Percentiles rank a stretch among this genome's conserved stretches.
phyloP scores from a whole-genome alignment of 2,329 filamentous ascomycete genomes.

The Aspergillus pseudoterreus region DNA sequence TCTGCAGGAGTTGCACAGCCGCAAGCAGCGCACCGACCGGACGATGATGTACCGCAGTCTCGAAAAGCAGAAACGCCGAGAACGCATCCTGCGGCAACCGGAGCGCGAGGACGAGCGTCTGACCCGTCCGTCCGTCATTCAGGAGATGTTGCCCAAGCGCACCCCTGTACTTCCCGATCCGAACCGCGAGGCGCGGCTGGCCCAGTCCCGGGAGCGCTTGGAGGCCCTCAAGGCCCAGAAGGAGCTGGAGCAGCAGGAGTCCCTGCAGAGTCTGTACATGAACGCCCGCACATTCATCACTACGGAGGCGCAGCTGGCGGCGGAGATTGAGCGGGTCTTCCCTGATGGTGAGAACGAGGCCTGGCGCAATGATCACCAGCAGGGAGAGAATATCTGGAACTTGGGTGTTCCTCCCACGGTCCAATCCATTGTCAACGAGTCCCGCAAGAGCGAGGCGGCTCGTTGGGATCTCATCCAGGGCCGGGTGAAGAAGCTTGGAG shows the following conservation, averaged over 20 bases:
- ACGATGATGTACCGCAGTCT: slow-evolving; percentile 40
- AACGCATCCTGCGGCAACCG: slow-evolving; percentile 56
- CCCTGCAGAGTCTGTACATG: slow-evolving; percentile 84
- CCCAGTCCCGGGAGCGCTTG: slow-evolving; percentile 39
- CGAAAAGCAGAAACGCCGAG: slow-evolving; percentile 48
- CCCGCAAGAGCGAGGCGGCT: slow-evolving; percentile 28
- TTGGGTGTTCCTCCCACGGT: slow-evolving; percentile 43
- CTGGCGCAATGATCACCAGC: slow-evolving; percentile 40
- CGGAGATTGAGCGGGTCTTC: slow-evolving; percentile 73
- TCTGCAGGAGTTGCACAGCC: slow-evolving; percentile 64
- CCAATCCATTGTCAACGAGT: slow-evolving; percentile 26
- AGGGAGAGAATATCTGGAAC: slow-evolving; percentile 52
- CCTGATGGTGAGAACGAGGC: slow-evolving; percentile 52
- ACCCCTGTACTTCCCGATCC: slow-evolving; percentile 60
- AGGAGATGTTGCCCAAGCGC: slow-evolving; percentile 47
- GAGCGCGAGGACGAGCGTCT: slow-evolving; percentile 73
- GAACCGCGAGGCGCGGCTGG: slow-evolving; percentile 52
- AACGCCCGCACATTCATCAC: slow-evolving; percentile 85
- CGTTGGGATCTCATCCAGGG: slow-evolving; percentile 48
- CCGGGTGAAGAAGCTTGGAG: slow-evolving; percentile 61
- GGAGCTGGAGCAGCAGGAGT: slow-evolving; percentile 61
- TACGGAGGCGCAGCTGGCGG: slow-evolving; percentile 70
- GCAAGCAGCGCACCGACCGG: slow-evolving; percentile 52
- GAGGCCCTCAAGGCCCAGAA: slow-evolving; percentile 49
- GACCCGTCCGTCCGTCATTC: slow-evolving; percentile 64